Evolutionary conservation across 2,329 filamentous ascomycete species (phyloP).

Genomic region (Colletotrichum sublineola): DNA sequence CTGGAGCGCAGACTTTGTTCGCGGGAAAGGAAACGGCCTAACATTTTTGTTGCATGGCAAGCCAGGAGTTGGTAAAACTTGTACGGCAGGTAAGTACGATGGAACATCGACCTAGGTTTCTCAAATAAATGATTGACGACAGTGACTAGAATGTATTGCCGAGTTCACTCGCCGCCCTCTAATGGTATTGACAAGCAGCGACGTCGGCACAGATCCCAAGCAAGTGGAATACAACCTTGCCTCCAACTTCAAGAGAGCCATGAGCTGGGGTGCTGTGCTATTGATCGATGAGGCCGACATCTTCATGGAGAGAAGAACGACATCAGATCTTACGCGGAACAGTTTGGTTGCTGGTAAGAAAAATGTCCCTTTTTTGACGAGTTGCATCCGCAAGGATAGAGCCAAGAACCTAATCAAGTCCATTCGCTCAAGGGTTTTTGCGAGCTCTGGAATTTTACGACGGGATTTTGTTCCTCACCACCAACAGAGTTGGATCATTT

Average conservation of each 20-base stretch:
- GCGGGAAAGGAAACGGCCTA: slow-evolving; percentile 31
- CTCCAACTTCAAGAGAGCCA: slow-evolving; percentile 43
- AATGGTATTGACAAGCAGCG: slow-evolving; percentile 49
- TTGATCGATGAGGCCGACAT: slow-evolving; percentile 50
- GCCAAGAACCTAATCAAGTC: not conserved
- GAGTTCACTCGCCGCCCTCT: slow-evolving; percentile 49
- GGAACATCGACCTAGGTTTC: no score
- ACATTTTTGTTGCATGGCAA: slow-evolving; percentile 33
- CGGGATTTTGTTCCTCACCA: slow-evolving; percentile 50
- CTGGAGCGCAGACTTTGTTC: slow-evolving; percentile 38
- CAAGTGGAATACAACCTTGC: slow-evolving; percentile 40
- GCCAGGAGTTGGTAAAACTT: slow-evolving; percentile 39
- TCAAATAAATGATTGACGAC: not conserved
- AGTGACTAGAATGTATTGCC: slow-evolving; percentile 51
- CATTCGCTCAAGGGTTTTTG: slow-evolving; percentile 46
- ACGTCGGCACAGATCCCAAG: slow-evolving; percentile 43
- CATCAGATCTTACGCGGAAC: slow-evolving; percentile 42
- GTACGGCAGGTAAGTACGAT: slow-evolving; percentile 29
- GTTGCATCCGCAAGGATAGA: not conserved
- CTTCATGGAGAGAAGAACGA: slow-evolving; percentile 42
- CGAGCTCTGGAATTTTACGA: slow-evolving; percentile 49
- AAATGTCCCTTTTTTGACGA: not conserved
- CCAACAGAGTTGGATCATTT: slow-evolving; percentile 49
- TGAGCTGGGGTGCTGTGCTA: slow-evolving; percentile 48
- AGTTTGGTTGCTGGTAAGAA: slow-evolving; percentile 38